These are phyloP conservation scores for Elsinoe perseae DNA, from an alignment of 2,329 filamentous ascomycete species.

Conservation along the genomic window DNA sequence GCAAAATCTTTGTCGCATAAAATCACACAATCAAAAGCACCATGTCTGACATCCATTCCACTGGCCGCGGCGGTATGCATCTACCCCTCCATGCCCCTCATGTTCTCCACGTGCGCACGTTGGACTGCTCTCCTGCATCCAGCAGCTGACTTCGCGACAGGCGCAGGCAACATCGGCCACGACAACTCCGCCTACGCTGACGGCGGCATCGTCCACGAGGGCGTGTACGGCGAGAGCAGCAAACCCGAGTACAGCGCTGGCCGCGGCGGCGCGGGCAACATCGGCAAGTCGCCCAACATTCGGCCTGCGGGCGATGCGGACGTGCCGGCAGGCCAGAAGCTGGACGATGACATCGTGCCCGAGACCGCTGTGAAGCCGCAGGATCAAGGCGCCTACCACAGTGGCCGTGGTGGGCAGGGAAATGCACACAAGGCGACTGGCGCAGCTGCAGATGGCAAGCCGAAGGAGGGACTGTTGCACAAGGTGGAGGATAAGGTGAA, in stretches of 20 bases:
- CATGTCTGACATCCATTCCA: constrained; percentile 36
- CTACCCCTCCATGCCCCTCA: not conserved
- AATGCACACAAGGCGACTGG: constrained; percentile 41
- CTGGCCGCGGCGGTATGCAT: constrained; percentile 49
- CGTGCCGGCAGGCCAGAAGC: constrained; percentile 22
- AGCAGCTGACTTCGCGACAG: constrained; percentile 28
- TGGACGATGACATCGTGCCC: constrained; percentile 37
- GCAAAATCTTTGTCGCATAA: too few relatives aligned
- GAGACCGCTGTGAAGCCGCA: constrained; percentile 33
- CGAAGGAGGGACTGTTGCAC: constrained; percentile 23
- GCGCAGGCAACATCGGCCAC: constrained; percentile 51
- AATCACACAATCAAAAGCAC: not conserved
- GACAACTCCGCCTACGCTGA: constrained; percentile 42
- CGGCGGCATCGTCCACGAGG: constrained; percentile 41
- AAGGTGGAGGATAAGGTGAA: constrained; percentile 40
- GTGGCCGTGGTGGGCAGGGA: constrained; percentile 38
- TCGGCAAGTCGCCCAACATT: constrained; percentile 31
- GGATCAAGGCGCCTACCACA: not conserved
- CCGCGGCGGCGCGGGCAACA: constrained; percentile 37
- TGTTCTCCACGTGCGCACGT: not conserved
- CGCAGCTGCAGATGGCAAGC: constrained; percentile 24
- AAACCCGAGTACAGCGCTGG: constrained; percentile 34
- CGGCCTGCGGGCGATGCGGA: constrained; percentile 18
- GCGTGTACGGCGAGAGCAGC: constrained; percentile 32
- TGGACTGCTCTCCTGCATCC: not conserved